Conservation (phyloP, 2,329 filamentous ascomycete species). For the Trichoderma citrinoviride region DNA sequence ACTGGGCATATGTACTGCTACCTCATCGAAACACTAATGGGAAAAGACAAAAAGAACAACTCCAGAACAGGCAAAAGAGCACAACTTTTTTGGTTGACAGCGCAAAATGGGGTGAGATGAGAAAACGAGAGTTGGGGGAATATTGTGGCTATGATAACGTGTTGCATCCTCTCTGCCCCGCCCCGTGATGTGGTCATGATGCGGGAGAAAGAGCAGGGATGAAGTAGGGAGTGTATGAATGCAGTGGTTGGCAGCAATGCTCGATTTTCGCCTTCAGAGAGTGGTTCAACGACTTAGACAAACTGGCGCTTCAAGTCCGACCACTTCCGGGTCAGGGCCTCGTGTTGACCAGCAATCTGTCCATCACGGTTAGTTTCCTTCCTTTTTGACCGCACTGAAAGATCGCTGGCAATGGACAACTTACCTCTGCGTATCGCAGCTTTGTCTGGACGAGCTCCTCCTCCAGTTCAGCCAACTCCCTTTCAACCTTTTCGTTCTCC, state of each 20-base stretch:
- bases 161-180: not conserved
- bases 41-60: not conserved
- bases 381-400: not conserved
- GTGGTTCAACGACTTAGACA: slow-evolving; percentile 33
- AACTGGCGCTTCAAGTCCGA: slow-evolving; percentile 66
- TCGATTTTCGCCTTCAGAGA: not conserved
- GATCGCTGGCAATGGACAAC: slow-evolving; percentile 33
- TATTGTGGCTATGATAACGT: not conserved
- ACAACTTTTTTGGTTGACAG: slow-evolving; percentile 14
- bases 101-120: not conserved
- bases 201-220: slow-evolving; percentile 2
- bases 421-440: slow-evolving; percentile 92
- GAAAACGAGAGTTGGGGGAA: not conserved
- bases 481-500: slow-evolving; percentile 83
- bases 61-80: slow-evolving; percentile 3
- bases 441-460: slow-evolving; percentile 89
- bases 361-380: not conserved
- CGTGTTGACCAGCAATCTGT: slow-evolving; percentile 70
- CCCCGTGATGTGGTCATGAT: slow-evolving; percentile 8
- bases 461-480: slow-evolving; percentile 88
- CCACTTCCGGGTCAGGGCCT: slow-evolving; percentile 74
- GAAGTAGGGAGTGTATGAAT: slow-evolving; percentile 9
- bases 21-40: not conserved
- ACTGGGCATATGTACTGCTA: slow-evolving; percentile 10
- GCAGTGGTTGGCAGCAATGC: not conserved